Evolutionary conservation across 495 filamentous ascomycete genomes (phyloP), one percentile per base, ranked within the genome.

Genomic region (Chaetomium cochliodes): DNA sequence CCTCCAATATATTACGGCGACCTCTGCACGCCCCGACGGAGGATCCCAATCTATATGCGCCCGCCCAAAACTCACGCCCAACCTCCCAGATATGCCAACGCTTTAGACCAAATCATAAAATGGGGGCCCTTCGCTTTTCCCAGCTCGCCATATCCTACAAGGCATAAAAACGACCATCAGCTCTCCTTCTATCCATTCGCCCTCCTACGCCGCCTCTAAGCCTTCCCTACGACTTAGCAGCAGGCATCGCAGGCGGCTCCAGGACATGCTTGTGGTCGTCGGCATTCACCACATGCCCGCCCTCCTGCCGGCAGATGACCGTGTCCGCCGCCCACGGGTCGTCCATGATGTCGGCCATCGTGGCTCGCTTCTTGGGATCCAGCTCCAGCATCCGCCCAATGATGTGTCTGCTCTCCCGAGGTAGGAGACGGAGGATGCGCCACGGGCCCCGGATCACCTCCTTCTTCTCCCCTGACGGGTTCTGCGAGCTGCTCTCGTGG

Each of bases 341-440:
- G 8, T 84, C 82, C 65, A 96, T 76, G 18, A 98, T 90, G 73
- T 98, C 92, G 18, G 87, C 82, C 76, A 98, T 85, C 7, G 83
- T 92, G 6, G 92, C 96, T 47, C 94, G 85, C 62, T 89, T 88
- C 67, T 86, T 90, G 5, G 94, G 92, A 69, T 94, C 86, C 47
- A 97, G 80, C 69, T 96, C 92, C 55, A 98, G 82, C 94, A 98
- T 98, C 49, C 90, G 84, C 25, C 90, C 89, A 58, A 98, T 92
- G 64, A 98, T 91, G 69, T 91, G 86, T 33, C 94, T 82, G 60
- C 86, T 96, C 77, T 98, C 94, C 65, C 94, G 84, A 11, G 94
- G 94, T 4, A 98, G 84, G 8, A 98, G 83, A 57, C 94, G 86
- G n/a, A 98, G 83, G 62, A 98, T 83, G 46, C 94, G 87, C 90